Evolutionary conservation across 192 early-diverging fungal genomes (phyloP), one percentile per base, ranked within the genome.

Genomic region (Coemansia sp.): DNA sequence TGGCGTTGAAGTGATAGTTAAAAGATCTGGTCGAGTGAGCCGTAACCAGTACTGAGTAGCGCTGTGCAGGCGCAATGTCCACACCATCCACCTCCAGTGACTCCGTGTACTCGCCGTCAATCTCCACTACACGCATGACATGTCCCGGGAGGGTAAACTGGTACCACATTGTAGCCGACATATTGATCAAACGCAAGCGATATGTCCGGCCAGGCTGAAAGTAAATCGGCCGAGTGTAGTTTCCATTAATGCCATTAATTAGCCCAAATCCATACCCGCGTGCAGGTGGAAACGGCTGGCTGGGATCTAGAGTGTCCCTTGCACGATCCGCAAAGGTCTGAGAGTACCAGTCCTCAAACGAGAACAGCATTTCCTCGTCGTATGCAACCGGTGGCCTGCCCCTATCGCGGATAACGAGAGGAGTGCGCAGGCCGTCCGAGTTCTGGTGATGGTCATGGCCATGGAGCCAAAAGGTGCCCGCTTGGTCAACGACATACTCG

Each of bases 381-480:
- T 91, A 91, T 47, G 69, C 37, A 61, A 84, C 82, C 24, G 49
- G 49, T 29, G 84, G 84, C 20, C 52, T n/a, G 35, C 63, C 10
- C n/a, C 69, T 74, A 67, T 88, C 83, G 53, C 88, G 70, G 52
- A 95, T 75, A 47, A 93, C 80, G 18, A 95, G 55, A 12, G 92
- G 82, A 0, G 83, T 76, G 62, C 89, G 87, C 55, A 93, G 75
- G 40, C 93, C 93, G 64, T 95, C 93, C 18, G 90, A 86, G 64
- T 91, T 93, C 71, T 94, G 91, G 32, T 77, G 84, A 39, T 67
- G 65, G 62, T 68, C 76, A 69, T 94, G 92, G 32, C 84, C 82
- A 62, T 94, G 92, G 29, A 90, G 79, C 94, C 94, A 95, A 77
- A 85, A 94, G 16, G 90, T 93, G 34, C 94, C 94, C 22, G 83